Base-by-base conservation (phyloP, 2,329 filamentous ascomycete species). In the Leptodontidium sp. region DNA sequence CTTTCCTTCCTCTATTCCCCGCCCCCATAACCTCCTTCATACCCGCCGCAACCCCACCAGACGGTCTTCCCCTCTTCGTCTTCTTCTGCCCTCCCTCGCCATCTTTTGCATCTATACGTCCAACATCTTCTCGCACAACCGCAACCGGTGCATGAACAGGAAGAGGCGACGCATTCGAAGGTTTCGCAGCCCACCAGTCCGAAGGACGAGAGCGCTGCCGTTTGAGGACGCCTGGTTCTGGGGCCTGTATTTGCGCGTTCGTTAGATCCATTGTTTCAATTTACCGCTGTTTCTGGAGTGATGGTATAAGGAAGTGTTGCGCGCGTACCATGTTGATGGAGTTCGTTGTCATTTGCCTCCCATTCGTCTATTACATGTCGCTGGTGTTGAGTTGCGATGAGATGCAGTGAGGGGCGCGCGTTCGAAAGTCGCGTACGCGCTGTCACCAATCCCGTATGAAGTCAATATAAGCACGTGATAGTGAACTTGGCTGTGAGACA, bases 181-280 rank as follows among this genome's bases (percentile, higher is more conserved):
- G 58, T 57, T 66, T 66, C 40, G 64, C 74, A 50, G 70, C 73
- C 76, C 75, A 77, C 73, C 72, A 77, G 7, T 74, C 70, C 55
- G 73, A 74, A 11, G 76, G 75, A 17, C 70, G 70, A 9, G 68
- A 72, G n/a, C 75, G 73, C 57, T 75, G 72, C 47, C 76, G 70
- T 57, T 76, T 77, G 50, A 72, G 62, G 14, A 72, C 53, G 63
- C 55, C 67, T 47, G 68, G 58, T 66, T 72, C 70, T 17, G 73
- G 69, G 7, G 73, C 73, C 74, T 76, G 38, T 1, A 35, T n/a
- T 11, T 62, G 57, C 70, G 32, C 14, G 6, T 49, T 50, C 17
- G 45, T 62, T 50, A 40, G 32, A 21, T 58, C 32, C 53, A 40
- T 58, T 40, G 38, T n/a, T 26, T 45, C 17, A 1, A 6, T 7